These are phyloP conservation scores for Castanopsis chinensis DNA, from an alignment of 306 rosid genomes.

Conservation along the genomic window DNA sequence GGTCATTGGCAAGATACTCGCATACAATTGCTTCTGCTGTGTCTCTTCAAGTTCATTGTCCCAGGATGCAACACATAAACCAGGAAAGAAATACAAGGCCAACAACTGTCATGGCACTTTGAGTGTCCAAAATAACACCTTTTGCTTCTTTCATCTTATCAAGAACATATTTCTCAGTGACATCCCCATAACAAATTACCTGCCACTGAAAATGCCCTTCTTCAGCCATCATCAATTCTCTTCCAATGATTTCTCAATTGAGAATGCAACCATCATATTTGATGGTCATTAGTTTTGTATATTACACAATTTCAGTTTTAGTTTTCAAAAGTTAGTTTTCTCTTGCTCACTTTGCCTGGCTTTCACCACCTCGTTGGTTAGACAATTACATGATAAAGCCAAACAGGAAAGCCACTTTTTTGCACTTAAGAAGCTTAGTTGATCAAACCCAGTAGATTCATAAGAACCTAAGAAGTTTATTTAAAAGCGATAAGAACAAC, in stretches of 20 bases:
- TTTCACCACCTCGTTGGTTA: background rate
- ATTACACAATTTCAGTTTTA: background rate
- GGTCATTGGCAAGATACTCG: no score
- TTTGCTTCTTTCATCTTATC: background rate
- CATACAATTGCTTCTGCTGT: background rate
- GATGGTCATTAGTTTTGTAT: no score
- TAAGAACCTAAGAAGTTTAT: background rate
- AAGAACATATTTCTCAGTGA: background rate
- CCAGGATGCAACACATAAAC: no score
- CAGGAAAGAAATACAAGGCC: no score
- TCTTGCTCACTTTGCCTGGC: background rate
- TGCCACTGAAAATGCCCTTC: background rate
- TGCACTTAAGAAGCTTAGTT: background rate
- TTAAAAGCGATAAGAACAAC: background rate
- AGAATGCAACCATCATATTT: background rate
- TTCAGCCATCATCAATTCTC: background rate
- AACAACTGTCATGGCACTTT: no score
- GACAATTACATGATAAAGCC: background rate
- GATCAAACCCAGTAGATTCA: background rate
- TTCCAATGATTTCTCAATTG: background rate
- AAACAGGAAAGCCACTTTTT: background rate
- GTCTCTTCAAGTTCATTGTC: background rate
- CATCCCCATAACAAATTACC: background rate
- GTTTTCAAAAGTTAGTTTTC: background rate
- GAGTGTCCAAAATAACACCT: background rate